Conservation (phyloP, 768 basidiomycete species). For the Hirschioporus abietinus region DNA sequence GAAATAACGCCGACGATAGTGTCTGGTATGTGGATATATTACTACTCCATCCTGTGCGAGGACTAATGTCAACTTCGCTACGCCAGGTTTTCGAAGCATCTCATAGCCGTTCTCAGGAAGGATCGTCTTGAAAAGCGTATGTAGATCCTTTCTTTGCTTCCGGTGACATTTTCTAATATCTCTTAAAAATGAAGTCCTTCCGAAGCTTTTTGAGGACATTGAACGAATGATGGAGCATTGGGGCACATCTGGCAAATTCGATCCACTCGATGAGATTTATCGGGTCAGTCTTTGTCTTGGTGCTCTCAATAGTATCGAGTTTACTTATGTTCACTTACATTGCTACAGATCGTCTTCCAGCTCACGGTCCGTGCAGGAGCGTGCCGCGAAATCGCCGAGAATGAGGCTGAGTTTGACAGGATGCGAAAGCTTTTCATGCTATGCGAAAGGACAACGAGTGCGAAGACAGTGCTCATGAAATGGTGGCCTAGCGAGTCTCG, state of each 20-base stretch:
- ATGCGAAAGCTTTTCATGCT: not conserved
- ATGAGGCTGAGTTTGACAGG: not conserved
- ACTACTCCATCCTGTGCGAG: not conserved
- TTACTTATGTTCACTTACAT: not conserved
- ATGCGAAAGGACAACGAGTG: not conserved
- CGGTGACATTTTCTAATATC: not conserved
- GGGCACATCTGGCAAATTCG: not conserved
- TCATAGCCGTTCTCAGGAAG: not conserved
- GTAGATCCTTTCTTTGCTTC: not conserved
- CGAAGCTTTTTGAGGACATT: not conserved
- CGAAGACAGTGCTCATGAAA: not conserved
- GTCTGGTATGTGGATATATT: not conserved
- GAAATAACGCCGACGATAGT: not conserved
- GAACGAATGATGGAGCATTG: not conserved
- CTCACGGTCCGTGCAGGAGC: not conserved
- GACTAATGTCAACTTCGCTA: not conserved
- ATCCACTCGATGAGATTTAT: not conserved
- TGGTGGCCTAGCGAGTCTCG: slow-evolving; percentile 2
- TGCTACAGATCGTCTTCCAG: not conserved
- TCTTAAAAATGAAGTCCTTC: not conserved
- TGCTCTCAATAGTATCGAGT: not conserved
- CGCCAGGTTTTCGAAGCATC: not conserved
- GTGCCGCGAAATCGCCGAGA: not conserved
- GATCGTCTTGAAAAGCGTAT: not conserved
- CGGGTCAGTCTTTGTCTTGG: not conserved